phyloP scores from a whole-genome alignment of 139 green algal genomes.

The Nannochloris sp. region DNA sequence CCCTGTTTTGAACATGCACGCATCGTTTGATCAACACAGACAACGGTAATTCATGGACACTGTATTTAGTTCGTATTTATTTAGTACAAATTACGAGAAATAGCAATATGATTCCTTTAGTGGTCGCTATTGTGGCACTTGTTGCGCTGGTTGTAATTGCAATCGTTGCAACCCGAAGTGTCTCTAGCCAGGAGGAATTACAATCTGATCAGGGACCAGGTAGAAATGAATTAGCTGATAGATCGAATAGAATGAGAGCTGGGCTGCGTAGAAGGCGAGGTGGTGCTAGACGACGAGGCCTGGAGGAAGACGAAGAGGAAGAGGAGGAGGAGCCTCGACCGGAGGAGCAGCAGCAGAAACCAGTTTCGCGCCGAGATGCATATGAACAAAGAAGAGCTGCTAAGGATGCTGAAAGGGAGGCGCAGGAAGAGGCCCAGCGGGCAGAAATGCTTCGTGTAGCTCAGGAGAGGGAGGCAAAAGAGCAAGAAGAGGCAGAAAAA shows the following conservation, averaged over 20 bases:
- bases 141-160: too few relatives aligned
- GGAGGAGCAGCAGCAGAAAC: neutral
- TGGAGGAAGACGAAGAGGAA: neutral
- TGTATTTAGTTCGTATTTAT: too few relatives aligned
- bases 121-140: too few relatives aligned
- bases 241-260: conserved; percentile 9
- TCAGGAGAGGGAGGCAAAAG: conserved; percentile 37
- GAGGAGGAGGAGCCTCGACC: conserved; percentile 1
- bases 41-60: too few relatives aligned
- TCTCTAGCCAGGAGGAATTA: too few relatives aligned
- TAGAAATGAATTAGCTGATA: neutral
- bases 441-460: conserved; percentile 50
- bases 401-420: conserved; percentile 57
- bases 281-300: neutral
- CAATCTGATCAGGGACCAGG: neutral
- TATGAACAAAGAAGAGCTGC: conserved; percentile 48
- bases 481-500: conserved; percentile 67
- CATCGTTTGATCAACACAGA: too few relatives aligned
- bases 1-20: too few relatives aligned
- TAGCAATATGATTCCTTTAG: too few relatives aligned
- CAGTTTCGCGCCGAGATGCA: conserved; percentile 10
- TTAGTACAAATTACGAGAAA: too few relatives aligned
- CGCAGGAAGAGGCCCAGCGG: conserved; percentile 53
- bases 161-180: too few relatives aligned
- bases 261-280: conserved; percentile 5